Evolutionary conservation across 495 filamentous ascomycete species (phyloP), one percentile per base, ranked within the genome.

Genomic region (Aspergillus steynii): DNA sequence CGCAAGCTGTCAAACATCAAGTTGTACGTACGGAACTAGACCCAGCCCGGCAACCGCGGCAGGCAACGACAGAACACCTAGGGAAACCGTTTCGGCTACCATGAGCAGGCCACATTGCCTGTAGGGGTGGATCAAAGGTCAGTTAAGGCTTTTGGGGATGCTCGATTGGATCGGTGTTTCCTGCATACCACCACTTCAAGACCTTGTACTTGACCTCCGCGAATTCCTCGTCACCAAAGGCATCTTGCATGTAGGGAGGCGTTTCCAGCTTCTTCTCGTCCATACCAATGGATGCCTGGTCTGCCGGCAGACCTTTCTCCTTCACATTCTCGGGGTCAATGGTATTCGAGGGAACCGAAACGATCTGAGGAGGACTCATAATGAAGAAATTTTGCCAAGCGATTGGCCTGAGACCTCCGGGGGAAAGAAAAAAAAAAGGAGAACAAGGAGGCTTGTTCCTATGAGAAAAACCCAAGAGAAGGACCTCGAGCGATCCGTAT

Each of bases 61-160:
- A 4, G 88, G 88, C 27, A 91, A 77, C 34, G 85, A 86, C 45
- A 91, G 77, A 65, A 84, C 85, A 51, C 88, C 88, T n/a, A 90
- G 80, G 5, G 87, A 87, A 46, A 90, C 86, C n/a, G 87, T 88
- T 67, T 89, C 86, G 54, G 88, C 88, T 66, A 91, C 87, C 73
- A 90, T 83, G 57, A 90, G 68, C 51, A 78, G 55, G 62, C 77
- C 77, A 61, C 75, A 77, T 74, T 80, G 77, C 76, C 75, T 77
- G 56, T 28, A 37, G 32, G 25, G 37, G 9, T 53, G 7, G 3
- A 10, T 25, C 12, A 31, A 27, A 34, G 26, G 27, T 57, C 37
- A 42, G 15, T 25, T 8, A 46, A 2, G 12, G 8, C 26, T 27
- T 10, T 49, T 27, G 20, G 20, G 61, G 9, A 29, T 14, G 29